Percentiles rank a stretch among this genome's conserved stretches.
Evolutionary conservation across 768 basidiomycete genomes (phyloP).

Genomic region (Termitomyces sp.): DNA sequence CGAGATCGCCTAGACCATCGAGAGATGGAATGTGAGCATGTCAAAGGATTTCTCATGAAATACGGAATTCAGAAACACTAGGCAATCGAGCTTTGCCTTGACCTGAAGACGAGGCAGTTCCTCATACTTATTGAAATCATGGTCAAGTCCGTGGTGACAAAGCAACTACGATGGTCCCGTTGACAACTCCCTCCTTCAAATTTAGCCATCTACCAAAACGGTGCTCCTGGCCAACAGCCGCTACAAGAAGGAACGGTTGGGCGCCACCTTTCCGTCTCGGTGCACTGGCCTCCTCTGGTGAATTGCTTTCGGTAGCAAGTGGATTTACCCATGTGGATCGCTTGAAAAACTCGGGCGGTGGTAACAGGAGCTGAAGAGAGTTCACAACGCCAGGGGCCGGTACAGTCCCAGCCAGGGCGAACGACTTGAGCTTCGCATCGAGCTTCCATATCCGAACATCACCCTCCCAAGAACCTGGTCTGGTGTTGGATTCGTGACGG

Average conservation of each 20-base stretch:
- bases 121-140: slow-evolving; percentile 2
- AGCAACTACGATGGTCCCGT: slow-evolving; percentile 63
- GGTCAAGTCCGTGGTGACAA: slow-evolving; percentile 38
- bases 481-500: neutral
- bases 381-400: slow-evolving; percentile 80
- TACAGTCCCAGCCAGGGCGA: slow-evolving; percentile 59
- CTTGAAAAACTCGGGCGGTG: slow-evolving; percentile 41
- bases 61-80: neutral
- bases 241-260: slow-evolving; percentile 55
- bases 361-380: slow-evolving; percentile 73
- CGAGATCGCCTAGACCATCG: neutral
- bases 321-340: slow-evolving; percentile 25
- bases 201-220: slow-evolving; percentile 86
- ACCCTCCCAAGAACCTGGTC: slow-evolving; percentile 89
- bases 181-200: slow-evolving; percentile 67
- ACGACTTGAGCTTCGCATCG: slow-evolving; percentile 70
- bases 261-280: slow-evolving; percentile 15
- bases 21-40: neutral
- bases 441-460: slow-evolving; percentile 88
- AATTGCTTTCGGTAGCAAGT: neutral
- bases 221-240: slow-evolving; percentile 83
- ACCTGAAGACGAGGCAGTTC: too few relatives aligned
- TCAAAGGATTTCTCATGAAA: neutral
- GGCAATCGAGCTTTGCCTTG: neutral
- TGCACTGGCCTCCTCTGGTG: neutral